Conservation (phyloP, 108 stramenopile genomes). For the Halocafeteria seosinensis region DNA sequence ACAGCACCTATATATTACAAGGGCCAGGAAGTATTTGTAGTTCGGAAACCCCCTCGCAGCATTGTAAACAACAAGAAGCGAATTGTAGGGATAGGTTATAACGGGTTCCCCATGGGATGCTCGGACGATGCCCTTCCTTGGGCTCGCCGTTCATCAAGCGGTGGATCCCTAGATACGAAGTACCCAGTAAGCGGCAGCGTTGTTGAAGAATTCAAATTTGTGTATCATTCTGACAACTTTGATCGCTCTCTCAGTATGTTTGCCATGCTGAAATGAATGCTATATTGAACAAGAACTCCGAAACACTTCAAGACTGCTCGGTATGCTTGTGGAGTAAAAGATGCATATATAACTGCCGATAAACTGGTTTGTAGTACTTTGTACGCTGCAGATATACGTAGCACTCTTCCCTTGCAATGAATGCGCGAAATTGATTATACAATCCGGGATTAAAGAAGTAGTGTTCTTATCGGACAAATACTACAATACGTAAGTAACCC, state of each 20-base stretch:
- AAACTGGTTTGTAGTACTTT: background rate
- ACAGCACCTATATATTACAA: constrained; percentile 29
- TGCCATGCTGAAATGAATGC: constrained; percentile 91
- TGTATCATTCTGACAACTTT: background rate
- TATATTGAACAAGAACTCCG: constrained; percentile 77
- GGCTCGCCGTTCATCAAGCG: constrained; percentile 16
- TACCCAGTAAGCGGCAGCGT: too few species aligned
- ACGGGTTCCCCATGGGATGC: constrained; percentile 81
- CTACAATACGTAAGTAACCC: too few species aligned
- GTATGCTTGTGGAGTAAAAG: constrained; percentile 36
- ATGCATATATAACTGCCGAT: background rate
- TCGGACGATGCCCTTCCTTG: constrained; percentile 68
- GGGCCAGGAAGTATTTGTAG: too few species aligned
- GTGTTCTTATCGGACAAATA: constrained; percentile 81
- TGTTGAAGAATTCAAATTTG: too few species aligned
- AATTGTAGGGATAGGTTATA: constrained; percentile 87
- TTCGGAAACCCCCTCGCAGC: too few species aligned
- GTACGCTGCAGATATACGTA: constrained; percentile 64
- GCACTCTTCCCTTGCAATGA: constrained; percentile 79
- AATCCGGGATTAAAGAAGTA: constrained; percentile 76
- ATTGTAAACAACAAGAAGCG: constrained; percentile 48
- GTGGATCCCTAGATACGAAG: constrained; percentile 52
- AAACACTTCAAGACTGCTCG: too few species aligned
- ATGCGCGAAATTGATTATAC: constrained; percentile 88
- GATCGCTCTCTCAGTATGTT: constrained; percentile 46